Percentiles rank a stretch among this genome's conserved stretches.
These are phyloP conservation scores for Tarenaya hassleriana DNA, from an alignment of 345 rosid genomes.

Conservation along the genomic window DNA sequence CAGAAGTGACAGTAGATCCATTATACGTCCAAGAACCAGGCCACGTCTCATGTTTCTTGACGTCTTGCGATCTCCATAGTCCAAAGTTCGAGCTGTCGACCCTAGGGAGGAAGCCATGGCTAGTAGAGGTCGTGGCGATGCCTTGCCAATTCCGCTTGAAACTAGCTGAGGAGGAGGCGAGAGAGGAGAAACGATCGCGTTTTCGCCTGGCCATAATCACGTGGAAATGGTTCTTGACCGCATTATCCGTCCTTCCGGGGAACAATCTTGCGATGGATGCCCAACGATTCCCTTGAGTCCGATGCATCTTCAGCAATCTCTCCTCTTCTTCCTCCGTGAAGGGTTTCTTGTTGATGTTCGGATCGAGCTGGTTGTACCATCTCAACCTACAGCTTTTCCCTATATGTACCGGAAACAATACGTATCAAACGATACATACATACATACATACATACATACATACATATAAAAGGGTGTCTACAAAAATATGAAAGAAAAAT, in stretches of 20 bases:
- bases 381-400: conserved; percentile 76
- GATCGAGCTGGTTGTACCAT: conserved; percentile 72
- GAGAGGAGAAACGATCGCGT: conserved; percentile 34
- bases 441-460: neutral
- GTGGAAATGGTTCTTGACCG: conserved; percentile 68
- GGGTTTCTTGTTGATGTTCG: conserved; percentile 52
- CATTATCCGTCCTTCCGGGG: conserved; percentile 66
- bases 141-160: conserved; percentile 20
- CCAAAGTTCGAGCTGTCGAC: conserved; percentile 28
- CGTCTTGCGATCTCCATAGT: conserved; percentile 29
- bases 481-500: neutral
- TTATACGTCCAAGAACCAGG: conserved; percentile 12
- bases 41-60: conserved; percentile 10
- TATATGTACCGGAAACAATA: conserved; percentile 12
- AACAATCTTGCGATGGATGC: conserved; percentile 46
- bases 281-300: conserved; percentile 64
- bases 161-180: conserved; percentile 12
- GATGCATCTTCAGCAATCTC: conserved; percentile 45
- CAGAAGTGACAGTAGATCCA: too few species aligned
- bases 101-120: conserved; percentile 5
- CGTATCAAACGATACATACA: neutral
- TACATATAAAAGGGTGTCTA: too few species aligned
- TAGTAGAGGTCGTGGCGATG: conserved; percentile 15
- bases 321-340: conserved; percentile 65
- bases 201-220: conserved; percentile 59